Conservation (phyloP, 2,329 filamentous ascomycete genomes). For the Ceratocystis harringtonii region DNA sequence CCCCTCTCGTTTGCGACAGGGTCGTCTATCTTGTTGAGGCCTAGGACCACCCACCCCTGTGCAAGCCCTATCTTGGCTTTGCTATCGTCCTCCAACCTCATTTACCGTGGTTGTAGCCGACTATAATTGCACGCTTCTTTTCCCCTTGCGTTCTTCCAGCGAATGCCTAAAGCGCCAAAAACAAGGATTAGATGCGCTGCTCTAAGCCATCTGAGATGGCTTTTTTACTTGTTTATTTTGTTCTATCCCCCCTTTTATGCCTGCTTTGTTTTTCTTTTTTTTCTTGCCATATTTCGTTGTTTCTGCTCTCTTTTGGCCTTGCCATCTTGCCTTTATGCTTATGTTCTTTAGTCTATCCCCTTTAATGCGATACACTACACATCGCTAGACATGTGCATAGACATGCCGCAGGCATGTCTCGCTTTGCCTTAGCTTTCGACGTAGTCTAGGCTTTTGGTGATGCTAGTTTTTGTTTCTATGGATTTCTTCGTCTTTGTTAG, state of each 20-base stretch:
- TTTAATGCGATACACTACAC: not conserved
- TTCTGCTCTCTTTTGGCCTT: not conserved
- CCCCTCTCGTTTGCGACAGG: no score
- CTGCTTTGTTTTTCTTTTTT: not conserved
- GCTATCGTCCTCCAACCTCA: no score
- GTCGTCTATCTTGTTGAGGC: no score
- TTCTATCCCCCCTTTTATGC: slow-evolving; percentile 15
- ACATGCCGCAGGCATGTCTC: not conserved
- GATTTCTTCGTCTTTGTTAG: slow-evolving; percentile 12
- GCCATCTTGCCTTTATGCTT: not conserved
- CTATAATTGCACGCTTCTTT: not conserved
- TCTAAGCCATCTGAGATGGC: not conserved
- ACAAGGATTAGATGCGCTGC: not conserved
- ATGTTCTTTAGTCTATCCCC: not conserved
- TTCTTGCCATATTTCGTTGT: not conserved
- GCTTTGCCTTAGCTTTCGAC: not conserved
- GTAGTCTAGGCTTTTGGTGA: not conserved
- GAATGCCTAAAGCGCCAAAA: not conserved
- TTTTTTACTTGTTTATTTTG: not conserved
- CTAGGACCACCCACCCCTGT: no score
- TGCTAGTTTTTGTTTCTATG: slow-evolving; percentile 12
- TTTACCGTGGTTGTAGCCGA: no score
- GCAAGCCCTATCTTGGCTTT: no score
- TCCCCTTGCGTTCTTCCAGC: not conserved
- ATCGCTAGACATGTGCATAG: no score